These are phyloP conservation scores for Vitis hybrid DNA, from an alignment of 177 flowering plant species.

Conservation along the genomic window DNA sequence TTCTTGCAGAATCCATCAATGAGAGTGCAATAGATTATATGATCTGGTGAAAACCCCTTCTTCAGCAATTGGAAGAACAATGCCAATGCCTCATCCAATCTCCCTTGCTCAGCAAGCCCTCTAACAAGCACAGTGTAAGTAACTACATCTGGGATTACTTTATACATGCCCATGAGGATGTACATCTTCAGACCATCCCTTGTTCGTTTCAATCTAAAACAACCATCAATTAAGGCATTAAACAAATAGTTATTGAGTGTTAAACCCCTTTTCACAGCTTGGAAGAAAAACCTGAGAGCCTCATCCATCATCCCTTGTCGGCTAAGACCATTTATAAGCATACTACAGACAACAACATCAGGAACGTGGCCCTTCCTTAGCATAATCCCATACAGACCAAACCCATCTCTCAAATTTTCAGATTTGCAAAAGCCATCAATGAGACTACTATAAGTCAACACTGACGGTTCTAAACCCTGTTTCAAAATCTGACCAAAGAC, in stretches of 20 bases:
- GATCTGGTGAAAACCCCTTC: conserved; percentile 37
- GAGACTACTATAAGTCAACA: conserved; percentile 38
- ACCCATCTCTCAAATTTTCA: conserved; percentile 41
- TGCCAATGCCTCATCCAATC: conserved; percentile 24
- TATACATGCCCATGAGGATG: conserved; percentile 18
- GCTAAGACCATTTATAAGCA: conserved; percentile 44
- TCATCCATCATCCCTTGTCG: conserved; percentile 36
- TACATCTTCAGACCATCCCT: conserved; percentile 30
- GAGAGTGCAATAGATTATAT: conserved; percentile 38
- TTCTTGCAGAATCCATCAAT: conserved; percentile 45
- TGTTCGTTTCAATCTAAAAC: conserved; percentile 26
- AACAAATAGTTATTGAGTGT: conserved; percentile 30
- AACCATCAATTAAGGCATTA: conserved; percentile 47
- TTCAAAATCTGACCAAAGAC: conserved; percentile 39
- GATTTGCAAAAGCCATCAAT: conserved; percentile 42
- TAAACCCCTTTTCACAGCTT: conserved; percentile 24
- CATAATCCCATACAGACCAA: conserved; percentile 30
- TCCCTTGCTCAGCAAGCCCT: conserved; percentile 23
- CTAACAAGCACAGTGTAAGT: conserved; percentile 39
- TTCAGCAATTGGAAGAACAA: conserved; percentile 49
- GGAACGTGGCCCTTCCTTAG: conserved; percentile 31
- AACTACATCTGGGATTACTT: conserved; percentile 36
- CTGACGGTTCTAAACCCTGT: conserved; percentile 40
- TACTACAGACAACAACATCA: conserved; percentile 33
- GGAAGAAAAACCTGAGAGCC: conserved; percentile 45